Evolutionary conservation across 805 yeast genomes (phyloP).

Genomic region (Ogataea ganodermae): DNA sequence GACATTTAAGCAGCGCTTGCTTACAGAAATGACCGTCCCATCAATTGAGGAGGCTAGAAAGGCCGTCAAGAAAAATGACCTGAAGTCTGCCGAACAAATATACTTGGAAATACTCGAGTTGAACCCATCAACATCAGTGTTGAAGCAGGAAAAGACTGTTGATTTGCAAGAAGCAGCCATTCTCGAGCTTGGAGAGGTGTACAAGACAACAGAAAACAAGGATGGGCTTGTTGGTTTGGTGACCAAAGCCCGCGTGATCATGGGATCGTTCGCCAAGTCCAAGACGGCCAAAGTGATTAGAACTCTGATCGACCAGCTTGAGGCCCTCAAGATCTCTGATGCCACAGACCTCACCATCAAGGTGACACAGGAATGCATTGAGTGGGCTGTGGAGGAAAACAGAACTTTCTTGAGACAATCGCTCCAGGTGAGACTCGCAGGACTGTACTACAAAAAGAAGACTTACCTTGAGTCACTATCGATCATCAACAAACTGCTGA

Average conservation of each 20-base stretch:
- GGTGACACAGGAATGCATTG: conserved; percentile 76
- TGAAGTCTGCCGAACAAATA: conserved; percentile 57
- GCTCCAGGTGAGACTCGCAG: conserved; percentile 79
- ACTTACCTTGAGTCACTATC: conserved; percentile 69
- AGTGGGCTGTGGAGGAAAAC: conserved; percentile 83
- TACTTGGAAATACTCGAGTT: conserved; percentile 52
- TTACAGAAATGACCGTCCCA: conserved; percentile 30
- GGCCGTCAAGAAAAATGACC: conserved; percentile 51
- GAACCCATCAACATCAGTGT: conserved; percentile 16
- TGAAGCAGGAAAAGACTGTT: conserved; percentile 41
- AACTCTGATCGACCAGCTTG: conserved; percentile 76
- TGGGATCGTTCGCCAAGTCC: conserved; percentile 80
- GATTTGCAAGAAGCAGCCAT: conserved; percentile 70
- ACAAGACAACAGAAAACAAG: conserved; percentile 50
- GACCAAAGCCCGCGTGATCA: conserved; percentile 64
- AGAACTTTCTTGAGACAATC: conserved; percentile 88
- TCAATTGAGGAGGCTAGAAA: conserved; percentile 62
- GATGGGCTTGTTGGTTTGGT: conserved; percentile 62
- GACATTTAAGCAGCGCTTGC: background rate
- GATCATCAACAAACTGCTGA: conserved; percentile 68
- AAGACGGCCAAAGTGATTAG: conserved; percentile 91
- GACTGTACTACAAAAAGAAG: conserved; percentile 65
- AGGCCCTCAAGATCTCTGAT: conserved; percentile 49
- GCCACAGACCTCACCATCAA: conserved; percentile 69
- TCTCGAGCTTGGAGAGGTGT: conserved; percentile 72